phyloP scores from a whole-genome alignment of 2,329 filamentous ascomycete species.

The Fusarium sp. region DNA sequence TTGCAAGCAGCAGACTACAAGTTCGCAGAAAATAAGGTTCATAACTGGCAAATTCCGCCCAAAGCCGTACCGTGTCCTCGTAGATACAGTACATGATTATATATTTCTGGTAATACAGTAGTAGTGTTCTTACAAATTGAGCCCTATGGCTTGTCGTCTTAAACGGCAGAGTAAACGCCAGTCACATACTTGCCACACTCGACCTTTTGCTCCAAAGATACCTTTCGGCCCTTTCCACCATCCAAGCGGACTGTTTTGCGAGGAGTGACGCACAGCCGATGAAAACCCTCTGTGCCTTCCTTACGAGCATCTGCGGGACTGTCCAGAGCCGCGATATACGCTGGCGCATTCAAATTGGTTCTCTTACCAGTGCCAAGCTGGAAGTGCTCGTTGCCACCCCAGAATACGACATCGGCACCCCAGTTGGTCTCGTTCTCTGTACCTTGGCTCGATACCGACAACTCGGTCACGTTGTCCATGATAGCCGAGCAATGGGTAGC shows the following conservation, averaged over 20 bases:
- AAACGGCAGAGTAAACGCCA: slow-evolving; percentile 80
- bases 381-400: slow-evolving; percentile 94
- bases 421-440: slow-evolving; percentile 81
- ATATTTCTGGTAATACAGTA: slow-evolving; percentile 34
- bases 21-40: slow-evolving; percentile 17
- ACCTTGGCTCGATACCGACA: slow-evolving; percentile 62
- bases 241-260: slow-evolving; percentile 73
- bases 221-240: slow-evolving; percentile 71
- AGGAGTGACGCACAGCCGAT: slow-evolving; percentile 85
- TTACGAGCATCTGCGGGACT: slow-evolving; percentile 67
- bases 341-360: slow-evolving; percentile 79
- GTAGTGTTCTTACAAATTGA: slow-evolving; percentile 11
- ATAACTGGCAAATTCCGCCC: slow-evolving; percentile 12
- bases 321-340: slow-evolving; percentile 83
- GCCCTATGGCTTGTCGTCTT: slow-evolving; percentile 19
- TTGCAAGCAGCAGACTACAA: not conserved
- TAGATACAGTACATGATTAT: slow-evolving; percentile 34
- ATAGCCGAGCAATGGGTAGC: slow-evolving; percentile 83
- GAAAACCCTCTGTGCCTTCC: slow-evolving; percentile 70
- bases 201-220: slow-evolving; percentile 84
- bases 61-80: slow-evolving; percentile 27
- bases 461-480: slow-evolving; percentile 81
- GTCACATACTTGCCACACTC: slow-evolving; percentile 87
- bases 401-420: slow-evolving; percentile 90
- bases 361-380: slow-evolving; percentile 93